Conservation (phyloP, 2,329 filamentous ascomycete species). For the Xylariaceae sp. region DNA sequence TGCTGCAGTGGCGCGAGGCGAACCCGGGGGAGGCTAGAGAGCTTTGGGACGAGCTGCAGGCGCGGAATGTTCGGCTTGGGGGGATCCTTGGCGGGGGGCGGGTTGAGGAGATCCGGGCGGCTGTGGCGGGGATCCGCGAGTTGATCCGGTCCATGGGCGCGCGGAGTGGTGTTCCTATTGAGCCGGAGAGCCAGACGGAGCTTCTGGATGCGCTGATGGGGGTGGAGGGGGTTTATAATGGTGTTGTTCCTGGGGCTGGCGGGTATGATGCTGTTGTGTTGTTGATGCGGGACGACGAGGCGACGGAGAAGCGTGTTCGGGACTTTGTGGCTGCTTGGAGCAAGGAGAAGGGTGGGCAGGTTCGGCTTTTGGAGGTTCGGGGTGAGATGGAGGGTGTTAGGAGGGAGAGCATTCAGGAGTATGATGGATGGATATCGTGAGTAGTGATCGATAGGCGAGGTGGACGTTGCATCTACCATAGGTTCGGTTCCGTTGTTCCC, state of each 20-base stretch:
- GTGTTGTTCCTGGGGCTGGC: slow-evolving; percentile 89
- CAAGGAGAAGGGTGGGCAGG: slow-evolving; percentile 53
- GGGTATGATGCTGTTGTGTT: slow-evolving; percentile 88
- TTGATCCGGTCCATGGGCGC: slow-evolving; percentile 73
- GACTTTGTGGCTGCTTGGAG: slow-evolving; percentile 64
- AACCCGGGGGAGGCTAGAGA: slow-evolving; percentile 59
- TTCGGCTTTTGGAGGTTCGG: slow-evolving; percentile 55
- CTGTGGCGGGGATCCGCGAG: slow-evolving; percentile 50
- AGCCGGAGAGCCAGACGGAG: slow-evolving; percentile 79
- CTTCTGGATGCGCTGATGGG: slow-evolving; percentile 70
- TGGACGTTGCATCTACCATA: background rate
- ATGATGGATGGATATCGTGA: slow-evolving; percentile 29
- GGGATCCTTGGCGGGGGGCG: slow-evolving; percentile 49
- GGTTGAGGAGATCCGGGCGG: slow-evolving; percentile 41
- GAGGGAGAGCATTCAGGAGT: slow-evolving; percentile 28
- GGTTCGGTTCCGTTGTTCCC: background rate
- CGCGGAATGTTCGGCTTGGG: slow-evolving; percentile 67
- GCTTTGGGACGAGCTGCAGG: slow-evolving; percentile 74
- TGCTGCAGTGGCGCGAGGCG: slow-evolving; percentile 73
- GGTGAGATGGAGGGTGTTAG: slow-evolving; percentile 35
- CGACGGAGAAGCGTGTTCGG: slow-evolving; percentile 57
- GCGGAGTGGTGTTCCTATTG: slow-evolving; percentile 75
- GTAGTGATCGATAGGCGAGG: background rate
- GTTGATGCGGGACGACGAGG: slow-evolving; percentile 68
- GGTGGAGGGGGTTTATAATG: slow-evolving; percentile 78